Evolutionary conservation across 2,329 filamentous ascomycete genomes (phyloP).

Genomic region (Ophiostoma sp.): DNA sequence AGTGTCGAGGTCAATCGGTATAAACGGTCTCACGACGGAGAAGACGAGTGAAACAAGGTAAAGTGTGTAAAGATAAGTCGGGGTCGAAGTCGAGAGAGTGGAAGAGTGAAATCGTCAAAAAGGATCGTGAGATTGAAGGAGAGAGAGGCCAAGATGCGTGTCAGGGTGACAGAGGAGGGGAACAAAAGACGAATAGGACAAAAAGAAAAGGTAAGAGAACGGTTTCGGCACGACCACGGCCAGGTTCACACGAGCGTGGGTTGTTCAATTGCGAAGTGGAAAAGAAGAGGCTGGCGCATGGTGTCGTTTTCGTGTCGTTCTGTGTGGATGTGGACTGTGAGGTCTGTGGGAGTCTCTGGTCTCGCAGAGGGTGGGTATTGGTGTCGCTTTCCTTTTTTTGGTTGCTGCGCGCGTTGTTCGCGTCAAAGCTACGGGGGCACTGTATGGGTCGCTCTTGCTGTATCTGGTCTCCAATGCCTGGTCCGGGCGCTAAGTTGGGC

Average conservation of each 20-base stretch:
- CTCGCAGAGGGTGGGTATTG: constrained; percentile 12
- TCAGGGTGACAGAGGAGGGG: not conserved
- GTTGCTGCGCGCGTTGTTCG: constrained; percentile 26
- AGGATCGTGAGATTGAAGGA: not conserved
- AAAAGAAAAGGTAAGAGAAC: constrained; percentile 1
- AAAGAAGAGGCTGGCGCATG: constrained; percentile 27
- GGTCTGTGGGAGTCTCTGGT: not conserved
- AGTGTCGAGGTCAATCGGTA: not conserved
- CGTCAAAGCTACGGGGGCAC: constrained; percentile 20
- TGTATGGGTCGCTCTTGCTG: constrained; percentile 9
- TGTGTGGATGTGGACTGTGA: constrained; percentile 10
- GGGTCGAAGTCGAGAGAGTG: not conserved
- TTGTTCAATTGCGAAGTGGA: constrained; percentile 18
- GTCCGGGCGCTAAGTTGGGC: constrained; percentile 26
- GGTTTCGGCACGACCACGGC: not conserved
- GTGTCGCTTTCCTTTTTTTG: not conserved
- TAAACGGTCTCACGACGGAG: not conserved
- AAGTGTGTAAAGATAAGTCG: not conserved
- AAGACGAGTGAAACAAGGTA: not conserved
- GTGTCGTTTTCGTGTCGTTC: constrained; percentile 27
- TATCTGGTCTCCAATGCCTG: constrained; percentile 11
- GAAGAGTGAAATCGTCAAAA: not conserved
- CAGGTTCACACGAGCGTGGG: not conserved
- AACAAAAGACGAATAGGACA: not conserved
- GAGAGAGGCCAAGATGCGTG: not conserved